Percentiles rank a stretch among this genome's conserved stretches.
Conservation (phyloP, 2,329 filamentous ascomycete genomes). For the Claviceps digitariae region DNA sequence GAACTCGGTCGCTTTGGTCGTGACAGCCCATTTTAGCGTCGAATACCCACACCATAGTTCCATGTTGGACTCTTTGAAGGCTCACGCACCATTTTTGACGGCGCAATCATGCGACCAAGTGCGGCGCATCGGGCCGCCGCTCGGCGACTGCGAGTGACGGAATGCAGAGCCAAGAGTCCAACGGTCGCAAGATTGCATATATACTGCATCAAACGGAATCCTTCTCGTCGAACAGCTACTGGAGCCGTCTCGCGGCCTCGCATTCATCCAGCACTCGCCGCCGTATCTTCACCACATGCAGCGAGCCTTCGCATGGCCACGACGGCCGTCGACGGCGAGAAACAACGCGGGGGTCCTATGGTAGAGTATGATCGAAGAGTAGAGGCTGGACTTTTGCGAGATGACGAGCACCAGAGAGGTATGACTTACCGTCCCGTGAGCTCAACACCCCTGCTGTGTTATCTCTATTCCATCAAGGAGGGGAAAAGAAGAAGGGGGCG, state of each 20-base stretch:
- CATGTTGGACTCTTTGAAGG: neutral
- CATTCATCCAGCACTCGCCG: neutral
- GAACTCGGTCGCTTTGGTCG: neutral
- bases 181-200: constrained; percentile 1
- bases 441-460: neutral
- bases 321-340: constrained; percentile 12
- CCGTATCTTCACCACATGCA: neutral
- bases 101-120: constrained; percentile 9
- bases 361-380: constrained; percentile 82
- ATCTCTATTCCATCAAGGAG: neutral
- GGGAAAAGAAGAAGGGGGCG: neutral
- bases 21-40: neutral
- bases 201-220: neutral
- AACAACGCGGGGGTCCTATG: constrained; percentile 52
- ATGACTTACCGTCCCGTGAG: constrained; percentile 6
- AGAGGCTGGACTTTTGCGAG: constrained; percentile 54
- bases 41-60: neutral
- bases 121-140: constrained; percentile 6
- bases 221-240: neutral
- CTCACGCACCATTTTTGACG: neutral
- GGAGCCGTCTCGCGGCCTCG: neutral
- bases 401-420: constrained; percentile 89
- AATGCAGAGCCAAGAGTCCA: constrained; percentile 2
- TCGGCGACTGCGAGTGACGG: constrained; percentile 9
- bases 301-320: constrained; percentile 13